A percentile compares a stretch with the other conserved stretches of the same genome.
Evolutionary conservation across 768 basidiomycete species (phyloP).

Genomic region (Amanita phalloides): DNA sequence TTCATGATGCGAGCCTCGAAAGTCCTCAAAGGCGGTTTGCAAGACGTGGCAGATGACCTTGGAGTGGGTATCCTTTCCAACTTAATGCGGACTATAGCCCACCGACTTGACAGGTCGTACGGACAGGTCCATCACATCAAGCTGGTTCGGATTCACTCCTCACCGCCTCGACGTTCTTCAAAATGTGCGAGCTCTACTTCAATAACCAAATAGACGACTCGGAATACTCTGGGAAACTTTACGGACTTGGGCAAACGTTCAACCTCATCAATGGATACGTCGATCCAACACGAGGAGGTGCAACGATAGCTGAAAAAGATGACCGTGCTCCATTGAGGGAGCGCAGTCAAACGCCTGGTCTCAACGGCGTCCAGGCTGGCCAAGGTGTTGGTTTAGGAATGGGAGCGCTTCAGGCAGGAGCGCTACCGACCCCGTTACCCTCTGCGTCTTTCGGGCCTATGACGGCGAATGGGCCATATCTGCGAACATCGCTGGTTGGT

Average conservation of each 20-base stretch:
- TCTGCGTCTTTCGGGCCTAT: conserved; percentile 51
- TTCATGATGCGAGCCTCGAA: conserved; percentile 88
- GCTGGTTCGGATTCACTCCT: conserved; percentile 96
- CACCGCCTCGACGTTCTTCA: conserved; percentile 92
- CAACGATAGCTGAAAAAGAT: conserved; percentile 76
- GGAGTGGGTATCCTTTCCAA: conserved; percentile 39
- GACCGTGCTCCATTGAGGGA: conserved; percentile 46
- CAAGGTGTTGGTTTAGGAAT: conserved; percentile 40
- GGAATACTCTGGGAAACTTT: conserved; percentile 76
- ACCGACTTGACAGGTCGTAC: conserved; percentile 51
- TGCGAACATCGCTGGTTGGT: conserved; percentile 52
- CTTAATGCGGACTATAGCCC: conserved; percentile 5
- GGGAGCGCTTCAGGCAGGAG: conserved; percentile 27
- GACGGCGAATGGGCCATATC: conserved; percentile 48
- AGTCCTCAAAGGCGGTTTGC: conserved; percentile 78
- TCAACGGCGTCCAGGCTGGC: conserved; percentile 22
- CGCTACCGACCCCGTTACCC: conserved; percentile 33
- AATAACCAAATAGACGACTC: conserved; percentile 77
- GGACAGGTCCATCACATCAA: conserved; percentile 88
- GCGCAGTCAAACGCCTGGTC: conserved; percentile 50
- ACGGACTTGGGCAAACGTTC: conserved; percentile 77
- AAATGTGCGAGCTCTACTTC: conserved; percentile 90
- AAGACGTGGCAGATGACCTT: conserved; percentile 93
- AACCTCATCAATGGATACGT: conserved; percentile 53
- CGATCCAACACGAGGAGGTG: conserved; percentile 57